A percentile compares a stretch with the other conserved stretches of the same genome.
Conservation (phyloP, 306 rosid species). For the Ceratonia siliqua region DNA sequence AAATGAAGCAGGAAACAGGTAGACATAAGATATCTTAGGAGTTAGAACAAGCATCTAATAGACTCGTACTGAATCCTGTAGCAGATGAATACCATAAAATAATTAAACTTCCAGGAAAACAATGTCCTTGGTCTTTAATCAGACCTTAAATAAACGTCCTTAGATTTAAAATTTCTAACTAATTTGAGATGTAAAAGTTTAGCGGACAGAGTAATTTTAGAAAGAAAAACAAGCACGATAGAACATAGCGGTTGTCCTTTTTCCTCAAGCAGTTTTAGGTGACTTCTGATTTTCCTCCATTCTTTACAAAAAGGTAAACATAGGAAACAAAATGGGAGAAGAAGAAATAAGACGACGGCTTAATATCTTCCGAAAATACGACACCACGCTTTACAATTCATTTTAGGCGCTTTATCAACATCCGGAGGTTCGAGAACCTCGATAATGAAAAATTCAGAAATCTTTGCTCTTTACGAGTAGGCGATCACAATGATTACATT, state of each 20-base stretch:
- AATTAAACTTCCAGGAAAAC: not conserved
- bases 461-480: not conserved
- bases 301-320: no score
- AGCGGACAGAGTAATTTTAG: no score
- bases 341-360: no score
- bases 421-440: not conserved
- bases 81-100: not conserved
- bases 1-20: not conserved
- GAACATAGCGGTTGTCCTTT: not conserved
- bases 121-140: not conserved
- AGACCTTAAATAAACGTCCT: not conserved
- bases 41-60: not conserved
- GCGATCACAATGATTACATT: not conserved
- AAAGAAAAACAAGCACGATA: not conserved
- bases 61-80: not conserved
- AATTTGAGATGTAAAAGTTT: not conserved
- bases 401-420: not conserved
- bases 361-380: not conserved
- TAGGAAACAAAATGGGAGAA: not conserved
- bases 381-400: not conserved
- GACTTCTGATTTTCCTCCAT: no score
- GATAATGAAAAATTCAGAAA: not conserved
- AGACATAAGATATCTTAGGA: not conserved
- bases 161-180: not conserved
- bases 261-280: not conserved